These are phyloP conservation scores for Diplodia sapinea DNA, from an alignment of 2,329 filamentous ascomycete genomes.

Conservation along the genomic window DNA sequence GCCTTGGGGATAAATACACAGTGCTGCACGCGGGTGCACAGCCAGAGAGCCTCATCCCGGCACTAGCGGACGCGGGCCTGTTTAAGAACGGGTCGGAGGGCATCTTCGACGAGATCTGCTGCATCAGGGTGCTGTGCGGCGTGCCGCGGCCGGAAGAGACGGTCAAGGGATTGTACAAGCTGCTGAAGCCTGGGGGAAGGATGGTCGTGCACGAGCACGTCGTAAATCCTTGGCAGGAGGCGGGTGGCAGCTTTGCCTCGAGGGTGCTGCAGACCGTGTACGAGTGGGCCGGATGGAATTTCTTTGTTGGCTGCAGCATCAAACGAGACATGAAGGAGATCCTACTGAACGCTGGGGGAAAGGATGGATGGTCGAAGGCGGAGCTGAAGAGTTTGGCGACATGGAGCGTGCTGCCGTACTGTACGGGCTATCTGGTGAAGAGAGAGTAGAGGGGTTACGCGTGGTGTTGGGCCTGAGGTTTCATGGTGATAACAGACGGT, in stretches of 20 bases:
- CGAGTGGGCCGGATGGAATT: constrained; percentile 56
- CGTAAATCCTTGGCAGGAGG: constrained; percentile 55
- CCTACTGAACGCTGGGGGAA: constrained; percentile 50
- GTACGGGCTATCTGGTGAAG: constrained; percentile 48
- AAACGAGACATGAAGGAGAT: constrained; percentile 55
- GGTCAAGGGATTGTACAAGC: constrained; percentile 53
- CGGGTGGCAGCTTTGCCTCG: constrained; percentile 51
- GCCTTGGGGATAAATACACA: constrained; percentile 56
- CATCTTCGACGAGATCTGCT: constrained; percentile 62
- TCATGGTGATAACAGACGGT: background rate
- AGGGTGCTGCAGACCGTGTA: constrained; percentile 55
- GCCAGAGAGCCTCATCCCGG: constrained; percentile 53
- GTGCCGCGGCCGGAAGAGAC: constrained; percentile 57
- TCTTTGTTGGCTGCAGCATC: constrained; percentile 59
- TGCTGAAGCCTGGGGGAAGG: constrained; percentile 61
- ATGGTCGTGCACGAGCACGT: constrained; percentile 64
- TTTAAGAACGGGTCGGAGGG: constrained; percentile 43
- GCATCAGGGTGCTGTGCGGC: constrained; percentile 61
- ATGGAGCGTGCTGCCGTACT: constrained; percentile 42
- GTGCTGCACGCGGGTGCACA: constrained; percentile 58
- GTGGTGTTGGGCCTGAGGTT: background rate
- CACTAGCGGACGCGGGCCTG: constrained; percentile 52
- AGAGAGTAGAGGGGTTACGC: constrained; percentile 32
- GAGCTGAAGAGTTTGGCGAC: constrained; percentile 51
- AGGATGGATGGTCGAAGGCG: constrained; percentile 55